phyloP scores from a whole-genome alignment of 352 stramenopile species.

The Phytophthora fragariae region DNA sequence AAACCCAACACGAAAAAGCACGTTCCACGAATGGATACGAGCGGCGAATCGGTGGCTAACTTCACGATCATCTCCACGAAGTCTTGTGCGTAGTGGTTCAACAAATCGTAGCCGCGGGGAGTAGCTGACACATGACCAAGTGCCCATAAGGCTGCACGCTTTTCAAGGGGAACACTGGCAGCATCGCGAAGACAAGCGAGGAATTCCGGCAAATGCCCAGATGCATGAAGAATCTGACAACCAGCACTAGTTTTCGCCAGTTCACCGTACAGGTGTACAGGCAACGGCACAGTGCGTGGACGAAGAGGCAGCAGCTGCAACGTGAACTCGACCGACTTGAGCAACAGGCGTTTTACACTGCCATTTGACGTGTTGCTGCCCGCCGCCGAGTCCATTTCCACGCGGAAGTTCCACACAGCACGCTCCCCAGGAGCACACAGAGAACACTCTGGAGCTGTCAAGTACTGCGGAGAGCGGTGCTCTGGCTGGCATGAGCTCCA shows the following conservation, averaged over 20 bases:
- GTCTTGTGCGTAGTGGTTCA: slow-evolving; percentile 84
- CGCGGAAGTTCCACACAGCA: slow-evolving; percentile 89
- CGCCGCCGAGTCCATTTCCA: slow-evolving; percentile 81
- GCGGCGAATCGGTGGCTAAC: slow-evolving; percentile 79
- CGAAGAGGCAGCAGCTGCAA: slow-evolving; percentile 84
- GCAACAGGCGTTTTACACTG: slow-evolving; percentile 74
- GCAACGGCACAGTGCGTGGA: slow-evolving; percentile 79
- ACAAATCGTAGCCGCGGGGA: slow-evolving; percentile 79
- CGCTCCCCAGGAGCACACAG: slow-evolving; percentile 83
- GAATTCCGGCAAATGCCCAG: slow-evolving; percentile 86
- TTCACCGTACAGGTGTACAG: slow-evolving; percentile 87
- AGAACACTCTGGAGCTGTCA: slow-evolving; percentile 74
- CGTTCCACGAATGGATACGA: slow-evolving; percentile 87
- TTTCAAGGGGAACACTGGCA: slow-evolving; percentile 85
- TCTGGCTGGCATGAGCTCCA: slow-evolving; percentile 90
- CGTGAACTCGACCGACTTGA: slow-evolving; percentile 93
- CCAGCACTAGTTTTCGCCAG: slow-evolving; percentile 85
- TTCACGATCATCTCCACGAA: slow-evolving; percentile 90
- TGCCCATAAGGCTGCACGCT: slow-evolving; percentile 86
- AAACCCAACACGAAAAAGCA: slow-evolving; percentile 90
- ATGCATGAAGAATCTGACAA: slow-evolving; percentile 82
- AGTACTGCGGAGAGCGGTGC: slow-evolving; percentile 74
- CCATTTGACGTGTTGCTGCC: slow-evolving; percentile 53
- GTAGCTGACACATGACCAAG: slow-evolving; percentile 86
- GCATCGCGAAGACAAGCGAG: slow-evolving; percentile 83